Conservation (phyloP, 2,329 filamentous ascomycete genomes). For the Apiospora marii region DNA sequence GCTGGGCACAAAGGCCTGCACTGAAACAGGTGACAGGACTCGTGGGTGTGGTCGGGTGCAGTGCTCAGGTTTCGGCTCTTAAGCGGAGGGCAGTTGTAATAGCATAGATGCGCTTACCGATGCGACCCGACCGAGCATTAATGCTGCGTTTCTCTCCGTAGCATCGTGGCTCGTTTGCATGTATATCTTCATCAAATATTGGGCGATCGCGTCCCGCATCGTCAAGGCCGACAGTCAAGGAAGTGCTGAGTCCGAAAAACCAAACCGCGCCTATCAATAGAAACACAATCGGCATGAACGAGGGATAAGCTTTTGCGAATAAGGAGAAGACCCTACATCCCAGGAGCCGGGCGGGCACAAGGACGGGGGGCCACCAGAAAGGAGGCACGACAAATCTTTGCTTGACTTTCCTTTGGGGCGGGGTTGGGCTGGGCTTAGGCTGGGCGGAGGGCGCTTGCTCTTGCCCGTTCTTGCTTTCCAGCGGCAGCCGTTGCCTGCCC, state of each 20-base stretch:
- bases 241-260: neutral
- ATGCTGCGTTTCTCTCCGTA: neutral
- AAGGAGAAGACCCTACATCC: neutral
- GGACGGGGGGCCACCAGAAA: neutral
- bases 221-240: neutral
- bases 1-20: neutral
- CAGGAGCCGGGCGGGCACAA: neutral
- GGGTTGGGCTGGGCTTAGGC: neutral
- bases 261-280: neutral
- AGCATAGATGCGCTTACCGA: neutral
- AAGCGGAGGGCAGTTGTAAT: neutral
- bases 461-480: neutral
- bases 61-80: conserved; percentile 1
- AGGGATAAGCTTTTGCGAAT: neutral
- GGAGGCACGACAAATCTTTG: neutral
- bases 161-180: neutral
- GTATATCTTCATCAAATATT: neutral
- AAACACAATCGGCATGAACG: neutral
- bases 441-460: neutral
- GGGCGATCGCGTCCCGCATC: neutral
- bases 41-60: neutral
- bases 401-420: neutral
- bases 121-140: neutral
- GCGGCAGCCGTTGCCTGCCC: neutral
- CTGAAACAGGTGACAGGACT: conserved; percentile 5